Percentiles rank a stretch among this genome's conserved stretches.
phyloP scores from a whole-genome alignment of 768 basidiomycete species.

The Termitomyces sp. region DNA sequence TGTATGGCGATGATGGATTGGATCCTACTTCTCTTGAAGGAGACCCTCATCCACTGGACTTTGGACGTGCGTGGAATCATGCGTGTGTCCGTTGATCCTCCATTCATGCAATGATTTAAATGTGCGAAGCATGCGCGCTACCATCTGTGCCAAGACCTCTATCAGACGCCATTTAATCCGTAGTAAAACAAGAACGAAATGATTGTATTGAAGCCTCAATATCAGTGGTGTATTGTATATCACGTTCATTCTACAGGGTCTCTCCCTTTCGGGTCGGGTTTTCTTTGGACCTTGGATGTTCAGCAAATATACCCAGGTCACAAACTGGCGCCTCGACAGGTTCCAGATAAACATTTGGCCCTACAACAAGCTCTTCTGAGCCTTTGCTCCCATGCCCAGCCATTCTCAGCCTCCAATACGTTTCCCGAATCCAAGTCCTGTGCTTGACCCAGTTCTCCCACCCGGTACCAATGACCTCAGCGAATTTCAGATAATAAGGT shows the following conservation, averaged over 20 bases:
- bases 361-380: neutral
- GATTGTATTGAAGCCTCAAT: neutral
- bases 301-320: neutral
- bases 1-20: slow-evolving; percentile 94
- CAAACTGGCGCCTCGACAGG: neutral
- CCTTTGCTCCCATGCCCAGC: neutral
- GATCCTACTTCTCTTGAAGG: slow-evolving; percentile 97
- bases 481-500: neutral
- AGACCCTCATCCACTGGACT: slow-evolving; percentile 90
- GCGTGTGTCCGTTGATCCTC: slow-evolving; percentile 31
- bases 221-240: too few species aligned
- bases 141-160: neutral
- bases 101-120: neutral
- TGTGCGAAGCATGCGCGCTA: neutral
- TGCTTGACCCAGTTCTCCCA: neutral
- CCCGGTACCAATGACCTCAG: neutral
- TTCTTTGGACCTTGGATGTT: neutral
- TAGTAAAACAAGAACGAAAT: neutral
- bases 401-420: neutral
- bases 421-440: neutral
- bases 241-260: neutral
- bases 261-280: neutral
- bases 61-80: slow-evolving; percentile 82
- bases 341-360: neutral
- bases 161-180: neutral